phyloP scores from a whole-genome alignment of 257 asterid species.

The Scutellaria galericulata region DNA sequence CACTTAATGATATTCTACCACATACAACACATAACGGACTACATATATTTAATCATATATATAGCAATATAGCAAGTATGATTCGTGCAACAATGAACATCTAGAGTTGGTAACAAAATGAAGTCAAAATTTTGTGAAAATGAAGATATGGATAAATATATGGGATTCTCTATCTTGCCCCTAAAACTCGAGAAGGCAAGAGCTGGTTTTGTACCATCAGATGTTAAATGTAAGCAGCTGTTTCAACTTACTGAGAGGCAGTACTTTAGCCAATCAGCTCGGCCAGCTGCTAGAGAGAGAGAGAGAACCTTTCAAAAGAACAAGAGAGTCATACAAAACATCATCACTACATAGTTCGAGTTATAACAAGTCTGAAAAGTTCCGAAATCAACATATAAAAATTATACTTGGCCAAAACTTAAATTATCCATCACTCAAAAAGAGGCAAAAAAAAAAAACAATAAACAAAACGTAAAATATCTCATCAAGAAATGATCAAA shows the following conservation, averaged over 20 bases:
- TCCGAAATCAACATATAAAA: neutral
- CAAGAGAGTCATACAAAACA: neutral
- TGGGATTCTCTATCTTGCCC: slow-evolving; percentile 54
- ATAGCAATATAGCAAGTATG: no score
- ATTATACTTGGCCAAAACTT: slow-evolving; percentile 26
- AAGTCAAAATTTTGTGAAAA: neutral
- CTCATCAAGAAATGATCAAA: neutral
- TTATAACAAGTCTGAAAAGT: neutral
- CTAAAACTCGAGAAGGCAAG: slow-evolving; percentile 42
- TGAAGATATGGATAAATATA: slow-evolving; percentile 19
- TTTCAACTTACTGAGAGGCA: slow-evolving; percentile 57
- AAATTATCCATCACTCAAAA: neutral
- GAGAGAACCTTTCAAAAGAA: no score
- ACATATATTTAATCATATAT: no score
- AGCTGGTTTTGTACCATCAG: slow-evolving; percentile 59
- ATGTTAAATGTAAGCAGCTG: slow-evolving; percentile 55
- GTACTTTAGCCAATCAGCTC: slow-evolving; percentile 61
- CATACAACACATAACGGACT: no score
- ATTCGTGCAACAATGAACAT: no score
- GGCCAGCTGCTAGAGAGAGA: slow-evolving; percentile 58
- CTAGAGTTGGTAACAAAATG: no score
- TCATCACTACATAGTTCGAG: neutral
- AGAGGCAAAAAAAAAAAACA: neutral
- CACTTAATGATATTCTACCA: neutral
- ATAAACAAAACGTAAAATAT: neutral